These are phyloP conservation scores for Mucor velutinosus DNA, from an alignment of 371 early-diverging fungal genomes.

Conservation along the genomic window DNA sequence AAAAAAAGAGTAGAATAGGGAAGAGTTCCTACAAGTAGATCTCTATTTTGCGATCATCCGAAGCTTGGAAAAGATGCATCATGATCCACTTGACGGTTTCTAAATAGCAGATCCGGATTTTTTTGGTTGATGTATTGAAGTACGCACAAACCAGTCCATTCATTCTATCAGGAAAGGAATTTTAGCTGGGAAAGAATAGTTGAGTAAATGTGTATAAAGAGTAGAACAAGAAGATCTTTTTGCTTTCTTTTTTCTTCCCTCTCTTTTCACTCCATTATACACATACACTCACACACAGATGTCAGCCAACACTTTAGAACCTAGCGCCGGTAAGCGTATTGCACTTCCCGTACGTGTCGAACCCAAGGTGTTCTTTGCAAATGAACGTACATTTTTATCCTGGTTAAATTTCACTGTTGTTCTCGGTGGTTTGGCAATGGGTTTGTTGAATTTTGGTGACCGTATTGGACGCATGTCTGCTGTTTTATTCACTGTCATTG, in stretches of 20 bases:
- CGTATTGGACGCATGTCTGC: conserved; percentile 57
- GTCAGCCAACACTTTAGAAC: conserved; percentile 15
- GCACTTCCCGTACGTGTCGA: conserved; percentile 83
- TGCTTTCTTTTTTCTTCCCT: background rate
- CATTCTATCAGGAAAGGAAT: background rate
- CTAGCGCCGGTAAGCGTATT: conserved; percentile 48
- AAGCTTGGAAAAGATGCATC: background rate
- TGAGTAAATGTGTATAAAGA: background rate
- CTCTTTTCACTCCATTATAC: background rate
- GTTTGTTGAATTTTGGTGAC: conserved; percentile 71
- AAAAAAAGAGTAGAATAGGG: too few relatives aligned
- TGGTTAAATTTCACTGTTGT: conserved; percentile 67
- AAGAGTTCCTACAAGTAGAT: background rate
- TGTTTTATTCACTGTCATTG: conserved; percentile 63
- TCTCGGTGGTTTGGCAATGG: conserved; percentile 64
- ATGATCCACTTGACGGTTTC: background rate
- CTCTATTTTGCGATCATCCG: background rate
- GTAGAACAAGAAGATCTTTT: background rate
- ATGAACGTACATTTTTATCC: conserved; percentile 90
- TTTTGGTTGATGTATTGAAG: background rate
- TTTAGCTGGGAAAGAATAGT: background rate
- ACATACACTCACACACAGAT: background rate
- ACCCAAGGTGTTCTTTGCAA: conserved; percentile 95
- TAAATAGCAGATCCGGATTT: background rate
- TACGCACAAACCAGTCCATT: background rate